Evolutionary conservation across 2,329 filamentous ascomycete species (phyloP).

Genomic region (Colletotrichum kahawae): DNA sequence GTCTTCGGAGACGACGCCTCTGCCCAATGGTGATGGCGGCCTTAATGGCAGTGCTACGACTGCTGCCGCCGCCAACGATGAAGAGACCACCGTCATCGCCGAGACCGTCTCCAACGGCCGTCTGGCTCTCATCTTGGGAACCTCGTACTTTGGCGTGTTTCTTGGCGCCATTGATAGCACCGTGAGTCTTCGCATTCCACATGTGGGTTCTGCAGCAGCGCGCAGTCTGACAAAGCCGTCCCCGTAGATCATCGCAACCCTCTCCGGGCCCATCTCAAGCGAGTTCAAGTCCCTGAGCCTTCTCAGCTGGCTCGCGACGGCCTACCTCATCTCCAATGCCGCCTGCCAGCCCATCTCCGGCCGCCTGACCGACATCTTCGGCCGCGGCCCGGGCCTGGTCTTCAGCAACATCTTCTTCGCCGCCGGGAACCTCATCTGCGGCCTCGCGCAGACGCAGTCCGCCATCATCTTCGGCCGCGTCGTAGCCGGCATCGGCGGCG

Average conservation of each 20-base stretch:
- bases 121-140: slow-evolving; percentile 59
- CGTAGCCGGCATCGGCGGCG: slow-evolving; percentile 82
- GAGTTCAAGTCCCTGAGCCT: slow-evolving; percentile 82
- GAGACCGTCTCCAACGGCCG: slow-evolving; percentile 52
- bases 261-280: slow-evolving; percentile 82
- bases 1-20: slow-evolving; percentile 19
- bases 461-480: slow-evolving; percentile 80
- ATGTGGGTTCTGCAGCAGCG: background rate
- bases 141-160: slow-evolving; percentile 64
- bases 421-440: slow-evolving; percentile 81
- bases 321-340: slow-evolving; percentile 88
- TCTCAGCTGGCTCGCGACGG: slow-evolving; percentile 86
- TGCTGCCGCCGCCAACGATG: slow-evolving; percentile 31
- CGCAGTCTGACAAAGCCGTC: background rate
- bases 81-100: slow-evolving; percentile 53
- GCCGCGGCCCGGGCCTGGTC: slow-evolving; percentile 76
- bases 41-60: background rate
- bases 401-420: slow-evolving; percentile 84
- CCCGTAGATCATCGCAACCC: slow-evolving; percentile 72
- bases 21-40: slow-evolving; percentile 5
- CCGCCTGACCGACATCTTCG: slow-evolving; percentile 87
- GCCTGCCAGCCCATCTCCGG: slow-evolving; percentile 86
- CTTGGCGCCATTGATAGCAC: slow-evolving; percentile 65
- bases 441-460: slow-evolving; percentile 68
- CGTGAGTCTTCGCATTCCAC: background rate